phyloP scores from a whole-genome alignment of 768 basidiomycete species.

The Saitozyma podzolica region DNA sequence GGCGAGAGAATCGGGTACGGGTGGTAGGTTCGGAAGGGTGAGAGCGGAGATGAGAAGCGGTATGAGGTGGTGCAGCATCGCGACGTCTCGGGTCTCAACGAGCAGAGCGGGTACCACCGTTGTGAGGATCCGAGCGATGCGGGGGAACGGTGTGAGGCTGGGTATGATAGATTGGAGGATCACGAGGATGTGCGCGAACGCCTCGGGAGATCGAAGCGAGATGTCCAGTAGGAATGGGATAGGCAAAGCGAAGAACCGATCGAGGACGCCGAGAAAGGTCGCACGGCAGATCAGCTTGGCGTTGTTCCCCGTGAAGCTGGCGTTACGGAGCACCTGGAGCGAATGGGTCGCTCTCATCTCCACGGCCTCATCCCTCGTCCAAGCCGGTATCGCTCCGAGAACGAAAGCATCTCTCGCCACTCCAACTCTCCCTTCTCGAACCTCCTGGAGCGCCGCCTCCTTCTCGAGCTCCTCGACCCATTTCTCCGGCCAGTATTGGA shows the following conservation, averaged over 20 bases:
- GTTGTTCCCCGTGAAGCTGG: slow-evolving; percentile 52
- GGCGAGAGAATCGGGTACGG: slow-evolving; percentile 27
- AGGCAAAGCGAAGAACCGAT: slow-evolving; percentile 30
- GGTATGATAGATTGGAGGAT: slow-evolving; percentile 44
- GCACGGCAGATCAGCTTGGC: slow-evolving; percentile 22
- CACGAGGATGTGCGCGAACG: slow-evolving; percentile 50
- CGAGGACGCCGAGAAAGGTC: slow-evolving; percentile 27
- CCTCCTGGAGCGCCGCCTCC: slow-evolving; percentile 16
- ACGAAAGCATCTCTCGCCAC: slow-evolving; percentile 8
- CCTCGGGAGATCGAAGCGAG: slow-evolving; percentile 43
- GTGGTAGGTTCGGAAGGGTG: slow-evolving; percentile 20
- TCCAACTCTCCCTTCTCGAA: slow-evolving; percentile 3
- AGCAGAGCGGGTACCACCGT: slow-evolving; percentile 34
- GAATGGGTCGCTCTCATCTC: slow-evolving; percentile 80
- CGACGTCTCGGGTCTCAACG: slow-evolving; percentile 38
- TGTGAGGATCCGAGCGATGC: slow-evolving; percentile 1
- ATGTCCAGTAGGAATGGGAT: slow-evolving; percentile 28
- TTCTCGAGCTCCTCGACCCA: slow-evolving; percentile 60
- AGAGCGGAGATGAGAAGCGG: slow-evolving; percentile 41
- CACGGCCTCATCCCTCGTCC: slow-evolving; percentile 24
- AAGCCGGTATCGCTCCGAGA: slow-evolving; percentile 17
- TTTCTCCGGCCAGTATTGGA: slow-evolving; percentile 88
- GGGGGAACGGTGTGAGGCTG: slow-evolving; percentile 13
- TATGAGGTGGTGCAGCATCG: slow-evolving; percentile 32
- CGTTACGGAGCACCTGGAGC: slow-evolving; percentile 81